Base-by-base conservation (phyloP, 176 grass and related monocot genomes). In the Juncus effusus region DNA sequence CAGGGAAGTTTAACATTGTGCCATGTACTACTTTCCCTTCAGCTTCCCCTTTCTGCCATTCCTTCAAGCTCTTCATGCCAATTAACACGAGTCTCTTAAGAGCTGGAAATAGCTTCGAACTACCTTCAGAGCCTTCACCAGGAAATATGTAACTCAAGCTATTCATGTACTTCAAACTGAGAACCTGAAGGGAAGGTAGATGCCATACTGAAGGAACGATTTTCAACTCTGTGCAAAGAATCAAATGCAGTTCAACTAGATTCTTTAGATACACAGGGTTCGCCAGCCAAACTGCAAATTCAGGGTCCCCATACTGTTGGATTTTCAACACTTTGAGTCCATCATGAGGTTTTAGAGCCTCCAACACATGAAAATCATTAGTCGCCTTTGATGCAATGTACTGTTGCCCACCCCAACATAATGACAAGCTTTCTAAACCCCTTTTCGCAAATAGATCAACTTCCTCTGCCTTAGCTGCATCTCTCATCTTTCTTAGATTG, bases 161-260 rank as follows among this genome's bases (percentile, higher is more conserved):
- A 38, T 56, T 0, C 47, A 79, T 54, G 45, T 45, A 9, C 3
- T 38, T 2, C 42, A 79, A 51, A 38, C 3, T 0, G 0, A 79
- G 10, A 42, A 14, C 36, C 10, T 50, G 13, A 16, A 80, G 77
- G 2, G 52, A 80, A 28, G 59, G 56, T 6, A 80, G 40, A 1
- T 74, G 28, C 60, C 60, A 70, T 55, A 80, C 38, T 28, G 77
- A 8, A 15, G 77, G 69, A 54, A 80, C 36, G 14, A 37, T 41
- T 3, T 28, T 69, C 36, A 41, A 64, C 3, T 57, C 13, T 28
- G 19, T 28, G 51, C 67, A 73, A 1, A 3, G 0, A 13, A 13
- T 7, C 8, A 79, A 10, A 59, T 2, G 1, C 16, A 79, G 13
- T 38, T 73, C 44, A 3, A 56, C 53, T 1, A 79, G 36, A 56